Evolutionary conservation across 805 yeast species (phyloP), one percentile per base, ranked within the genome.

Genomic region (Wickerhamiella nectarea): DNA sequence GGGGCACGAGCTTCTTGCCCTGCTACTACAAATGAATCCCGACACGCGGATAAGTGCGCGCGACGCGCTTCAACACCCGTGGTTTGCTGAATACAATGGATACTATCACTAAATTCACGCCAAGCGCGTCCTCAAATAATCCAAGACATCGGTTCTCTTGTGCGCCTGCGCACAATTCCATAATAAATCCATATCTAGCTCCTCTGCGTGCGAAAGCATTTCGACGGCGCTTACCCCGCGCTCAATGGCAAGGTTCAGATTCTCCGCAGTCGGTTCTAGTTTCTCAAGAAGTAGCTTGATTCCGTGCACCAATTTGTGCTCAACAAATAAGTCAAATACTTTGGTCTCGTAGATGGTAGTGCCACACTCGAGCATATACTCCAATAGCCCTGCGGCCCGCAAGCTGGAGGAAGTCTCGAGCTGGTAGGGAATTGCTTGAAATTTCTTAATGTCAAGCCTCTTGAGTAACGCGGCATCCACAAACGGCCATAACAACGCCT

Each of bases 371-470:
- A 31, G 54, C 52, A 41, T 54, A 24, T 17, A 69, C 51, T 45
- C 61, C 48, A 50, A 54, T 55, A 41, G 53, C 39, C 20, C 34
- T 9, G 43, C 22, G 10, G 45, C 22, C 7, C 22, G 21, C 42
- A 7, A 55, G 34, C 26, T 8, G 49, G 11, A 33, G n/a, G 34
- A 15, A 12, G 56, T 75, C 81, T 48, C 69, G 79, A 52, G 80
- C 79, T 57, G 63, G 79, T 50, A 91, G 79, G 67, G 95, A 89
- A 29, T 93, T 93, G 4, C 78, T 80, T 2, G 74, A 76, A 55
- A 81, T 87, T 1, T 67, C 76, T n/a, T 62, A 80, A 45, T 82
- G 76, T 59, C 71, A 89, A 61, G 75, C 80, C 18, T 46, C 12
- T 44, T 55, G 51, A 69, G 44, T 4, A 54, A 38, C 10, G 51